Evolutionary conservation across 768 basidiomycete genomes (phyloP), one percentile per base, ranked within the genome.

Genomic region (Lactarius evosmus): DNA sequence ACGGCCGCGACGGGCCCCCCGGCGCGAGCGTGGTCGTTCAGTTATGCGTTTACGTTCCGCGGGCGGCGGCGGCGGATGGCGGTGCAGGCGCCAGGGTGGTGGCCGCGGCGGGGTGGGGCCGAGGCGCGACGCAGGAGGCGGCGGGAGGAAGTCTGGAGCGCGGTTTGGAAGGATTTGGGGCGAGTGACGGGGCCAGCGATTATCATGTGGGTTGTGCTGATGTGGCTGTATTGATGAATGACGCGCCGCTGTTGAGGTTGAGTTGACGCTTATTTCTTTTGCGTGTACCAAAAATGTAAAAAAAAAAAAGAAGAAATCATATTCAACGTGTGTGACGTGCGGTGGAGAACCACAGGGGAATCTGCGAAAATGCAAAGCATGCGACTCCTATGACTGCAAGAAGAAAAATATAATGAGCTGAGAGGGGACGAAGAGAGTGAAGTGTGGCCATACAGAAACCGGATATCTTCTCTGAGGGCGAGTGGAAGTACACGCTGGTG

Each of bases 401-500:
- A 56, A 41, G 44, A 12, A 49, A 17, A 14, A 64, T 14, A 30
- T 11, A 38, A 40, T 53, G 7, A 12, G 27, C 6, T 3, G 11
- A 19, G 22, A 6, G 22, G 32, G 11, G n/a, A n/a, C 4, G 22
- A 4, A 17, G 12, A 29, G 4, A 32, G 17, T 7, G 22, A 46
- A 33, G 4, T n/a, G n/a, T n/a, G n/a, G n/a, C 85, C 91, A 72
- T 71, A 95, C 94, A 44, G 63, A 88, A 89, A 14, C 96, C 96
- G 2, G 88, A 85, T 36, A 92, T 65, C 77, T 98, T 98, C 78
- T 98, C 96, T 14, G 80, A 75, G 0, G 93, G 92, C 4, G 88
- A 81, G 72, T 98, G 96, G 79, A 96, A 98, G 74, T 93, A 98
- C 8, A 96, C 77, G 58, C 88, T 85, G 25, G 96, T 98, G 51